These are phyloP conservation scores for Parasitella parasitica DNA, from an alignment of 371 early-diverging fungal genomes.

Conservation along the genomic window DNA sequence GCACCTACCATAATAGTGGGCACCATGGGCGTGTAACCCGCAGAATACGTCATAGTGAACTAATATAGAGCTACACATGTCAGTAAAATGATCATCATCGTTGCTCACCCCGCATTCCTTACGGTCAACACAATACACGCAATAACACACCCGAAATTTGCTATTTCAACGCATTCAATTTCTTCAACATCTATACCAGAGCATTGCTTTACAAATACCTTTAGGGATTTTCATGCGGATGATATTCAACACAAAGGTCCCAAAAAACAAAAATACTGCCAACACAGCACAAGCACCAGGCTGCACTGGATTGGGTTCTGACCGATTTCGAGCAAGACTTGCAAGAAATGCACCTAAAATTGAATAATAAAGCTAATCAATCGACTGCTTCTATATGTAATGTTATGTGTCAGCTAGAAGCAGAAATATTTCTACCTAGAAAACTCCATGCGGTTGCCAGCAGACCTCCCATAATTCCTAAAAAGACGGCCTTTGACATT, in stretches of 20 bases:
- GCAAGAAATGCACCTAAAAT: slow-evolving; percentile 30
- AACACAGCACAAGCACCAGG: slow-evolving; percentile 33
- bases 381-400: no score
- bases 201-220: slow-evolving; percentile 20
- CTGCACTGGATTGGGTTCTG: slow-evolving; percentile 32
- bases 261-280: slow-evolving; percentile 39
- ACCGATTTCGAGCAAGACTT: slow-evolving; percentile 28
- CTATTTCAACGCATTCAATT: slow-evolving; percentile 1
- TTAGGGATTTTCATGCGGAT: slow-evolving; percentile 35
- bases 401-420: no score
- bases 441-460: slow-evolving; percentile 30
- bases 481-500: slow-evolving; percentile 26
- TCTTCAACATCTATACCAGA: neutral
- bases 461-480: slow-evolving; percentile 31
- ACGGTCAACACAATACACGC: slow-evolving; percentile 30
- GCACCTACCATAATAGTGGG: slow-evolving; percentile 23
- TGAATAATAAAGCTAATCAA: no score
- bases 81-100: neutral
- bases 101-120: neutral
- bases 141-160: slow-evolving; percentile 40
- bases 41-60: slow-evolving; percentile 36
- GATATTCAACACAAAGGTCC: slow-evolving; percentile 34
- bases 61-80: neutral
- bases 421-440: slow-evolving; percentile 14
- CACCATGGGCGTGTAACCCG: slow-evolving; percentile 14